Conservation (phyloP, 2,329 filamentous ascomycete species). For the Monosporascus sp. region DNA sequence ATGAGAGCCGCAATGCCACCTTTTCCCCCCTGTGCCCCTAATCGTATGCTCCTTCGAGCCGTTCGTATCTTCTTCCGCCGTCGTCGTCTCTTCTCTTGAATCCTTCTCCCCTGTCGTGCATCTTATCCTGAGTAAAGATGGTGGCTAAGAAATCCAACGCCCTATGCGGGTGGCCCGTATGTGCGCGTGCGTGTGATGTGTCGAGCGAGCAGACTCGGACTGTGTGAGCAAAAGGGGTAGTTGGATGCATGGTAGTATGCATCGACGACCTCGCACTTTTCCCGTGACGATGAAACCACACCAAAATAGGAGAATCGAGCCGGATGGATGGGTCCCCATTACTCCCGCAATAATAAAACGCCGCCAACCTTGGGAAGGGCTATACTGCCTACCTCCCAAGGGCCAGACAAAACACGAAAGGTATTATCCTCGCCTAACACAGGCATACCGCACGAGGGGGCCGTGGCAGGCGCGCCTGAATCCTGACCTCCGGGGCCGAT, state of each 20-base stretch:
- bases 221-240: neutral
- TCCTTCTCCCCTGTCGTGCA: too few relatives aligned
- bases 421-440: neutral
- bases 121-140: too few relatives aligned
- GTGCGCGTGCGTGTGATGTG: too few relatives aligned
- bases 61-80: too few relatives aligned
- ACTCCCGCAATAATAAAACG: neutral
- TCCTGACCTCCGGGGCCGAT: constrained; percentile 21
- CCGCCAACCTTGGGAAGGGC: neutral
- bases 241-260: neutral
- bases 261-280: neutral
- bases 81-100: too few relatives aligned
- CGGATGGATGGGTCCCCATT: too few relatives aligned
- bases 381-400: neutral
- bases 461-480: neutral
- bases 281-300: too few relatives aligned
- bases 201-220: neutral
- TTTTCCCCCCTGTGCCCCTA: too few relatives aligned
- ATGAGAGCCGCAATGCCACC: too few relatives aligned
- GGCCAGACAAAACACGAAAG: neutral
- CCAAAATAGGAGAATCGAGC: neutral
- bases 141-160: too few relatives aligned
- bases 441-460: neutral
- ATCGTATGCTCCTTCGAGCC: too few relatives aligned
- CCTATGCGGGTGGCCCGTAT: too few relatives aligned